phyloP scores from a whole-genome alignment of 1,284 basidiomycete genomes.

The Vanrija sp. region DNA sequence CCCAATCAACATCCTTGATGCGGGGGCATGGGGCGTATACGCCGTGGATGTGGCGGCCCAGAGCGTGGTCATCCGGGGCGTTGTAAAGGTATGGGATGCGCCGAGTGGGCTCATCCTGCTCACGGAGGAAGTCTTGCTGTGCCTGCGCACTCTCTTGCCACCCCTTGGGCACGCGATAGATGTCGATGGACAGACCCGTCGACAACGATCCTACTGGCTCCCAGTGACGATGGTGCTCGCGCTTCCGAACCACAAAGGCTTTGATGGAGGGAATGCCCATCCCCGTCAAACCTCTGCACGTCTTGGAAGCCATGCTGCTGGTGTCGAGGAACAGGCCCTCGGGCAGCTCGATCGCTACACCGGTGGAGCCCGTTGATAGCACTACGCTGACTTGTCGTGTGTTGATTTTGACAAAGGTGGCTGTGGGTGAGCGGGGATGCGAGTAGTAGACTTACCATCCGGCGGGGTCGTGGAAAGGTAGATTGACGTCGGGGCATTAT shows the following conservation, averaged over 20 bases:
- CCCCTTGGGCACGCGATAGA: conserved; percentile 62
- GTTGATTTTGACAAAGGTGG: conserved; percentile 67
- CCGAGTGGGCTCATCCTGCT: conserved; percentile 65
- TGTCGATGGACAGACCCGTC: conserved; percentile 61
- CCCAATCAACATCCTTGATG: not conserved
- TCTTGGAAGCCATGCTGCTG: conserved; percentile 67
- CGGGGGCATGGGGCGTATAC: conserved; percentile 33
- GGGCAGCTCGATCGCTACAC: conserved; percentile 58
- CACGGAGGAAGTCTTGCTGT: conserved; percentile 65
- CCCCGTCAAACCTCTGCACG: conserved; percentile 44
- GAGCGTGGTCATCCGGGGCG: conserved; percentile 19
- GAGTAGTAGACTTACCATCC: conserved; percentile 59
- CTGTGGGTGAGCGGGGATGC: conserved; percentile 51
- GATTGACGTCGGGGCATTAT: conserved; percentile 73
- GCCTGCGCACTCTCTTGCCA: conserved; percentile 56
- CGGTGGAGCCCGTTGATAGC: conserved; percentile 56
- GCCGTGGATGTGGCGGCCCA: conserved; percentile 23
- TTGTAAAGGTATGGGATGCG: conserved; percentile 61
- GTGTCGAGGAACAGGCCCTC: conserved; percentile 62
- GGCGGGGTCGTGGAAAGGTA: conserved; percentile 63
- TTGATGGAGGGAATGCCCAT: conserved; percentile 21
- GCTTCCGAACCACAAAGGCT: conserved; percentile 24
- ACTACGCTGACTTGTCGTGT: conserved; percentile 57
- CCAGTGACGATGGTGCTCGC: conserved; percentile 53
- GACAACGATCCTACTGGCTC: conserved; percentile 60